Conservation (phyloP, 805 yeast genomes). For the Barnettozyma californica region DNA sequence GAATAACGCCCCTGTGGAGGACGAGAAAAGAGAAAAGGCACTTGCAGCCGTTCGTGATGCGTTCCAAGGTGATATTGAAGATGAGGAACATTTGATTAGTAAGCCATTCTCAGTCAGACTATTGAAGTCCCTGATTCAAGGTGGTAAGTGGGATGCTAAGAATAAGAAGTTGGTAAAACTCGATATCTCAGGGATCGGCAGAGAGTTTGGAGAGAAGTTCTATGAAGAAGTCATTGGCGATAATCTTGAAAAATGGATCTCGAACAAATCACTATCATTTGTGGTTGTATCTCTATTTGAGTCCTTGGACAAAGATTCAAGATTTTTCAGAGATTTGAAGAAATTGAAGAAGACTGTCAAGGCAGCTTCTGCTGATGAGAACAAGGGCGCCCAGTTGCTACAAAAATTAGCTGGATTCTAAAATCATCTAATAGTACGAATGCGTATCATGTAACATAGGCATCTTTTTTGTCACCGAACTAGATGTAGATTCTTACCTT, state of each 20-base stretch:
- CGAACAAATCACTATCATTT: constrained; percentile 65
- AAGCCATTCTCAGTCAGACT: constrained; percentile 72
- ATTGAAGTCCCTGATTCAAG: constrained; percentile 72
- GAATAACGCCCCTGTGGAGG: constrained; percentile 42
- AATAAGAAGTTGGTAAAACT: constrained; percentile 44
- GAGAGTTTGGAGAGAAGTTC: constrained; percentile 51
- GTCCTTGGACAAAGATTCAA: constrained; percentile 42
- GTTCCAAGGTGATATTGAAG: constrained; percentile 61
- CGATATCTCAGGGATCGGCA: constrained; percentile 46
- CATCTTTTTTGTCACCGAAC: background rate
- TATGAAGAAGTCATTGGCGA: constrained; percentile 49
- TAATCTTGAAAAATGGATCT: constrained; percentile 62
- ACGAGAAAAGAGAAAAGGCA: constrained; percentile 39
- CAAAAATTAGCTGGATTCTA: constrained; percentile 30
- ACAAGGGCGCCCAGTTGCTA: constrained; percentile 62
- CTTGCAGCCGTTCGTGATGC: constrained; percentile 51
- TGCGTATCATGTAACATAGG: constrained; percentile 1
- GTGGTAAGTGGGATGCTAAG: constrained; percentile 75
- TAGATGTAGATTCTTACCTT: background rate
- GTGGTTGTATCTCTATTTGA: constrained; percentile 79
- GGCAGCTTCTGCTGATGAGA: constrained; percentile 37
- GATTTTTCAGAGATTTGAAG: constrained; percentile 50
- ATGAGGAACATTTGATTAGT: constrained; percentile 59
- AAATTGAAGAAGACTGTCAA: constrained; percentile 39
- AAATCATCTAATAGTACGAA: background rate